phyloP scores from a whole-genome alignment of 345 rosid genomes.

The Populus alba region DNA sequence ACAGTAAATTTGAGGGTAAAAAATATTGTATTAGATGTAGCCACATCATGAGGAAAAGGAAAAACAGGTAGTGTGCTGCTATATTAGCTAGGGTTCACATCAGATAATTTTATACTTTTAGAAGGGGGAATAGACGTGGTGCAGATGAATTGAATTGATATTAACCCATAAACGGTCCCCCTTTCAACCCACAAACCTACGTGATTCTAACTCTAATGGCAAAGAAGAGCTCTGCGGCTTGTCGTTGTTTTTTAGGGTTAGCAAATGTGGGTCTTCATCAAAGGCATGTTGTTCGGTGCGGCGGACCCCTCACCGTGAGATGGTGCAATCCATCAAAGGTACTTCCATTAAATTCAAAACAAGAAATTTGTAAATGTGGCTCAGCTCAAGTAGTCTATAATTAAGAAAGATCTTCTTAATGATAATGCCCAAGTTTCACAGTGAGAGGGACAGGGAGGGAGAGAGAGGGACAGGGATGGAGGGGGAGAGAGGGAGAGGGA shows the following conservation, averaged over 20 bases:
- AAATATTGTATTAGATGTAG: not conserved
- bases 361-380: conserved; percentile 16
- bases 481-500: conserved; percentile 2
- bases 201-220: conserved; percentile 47
- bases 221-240: conserved; percentile 32
- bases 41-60: conserved; percentile 1
- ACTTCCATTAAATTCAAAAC: conserved; percentile 37
- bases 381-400: conserved; percentile 7
- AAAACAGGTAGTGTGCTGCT: not conserved
- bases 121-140: not conserved
- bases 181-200: conserved; percentile 30
- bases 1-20: not conserved
- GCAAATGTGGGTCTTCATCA: conserved; percentile 1
- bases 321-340: conserved; percentile 36
- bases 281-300: conserved; percentile 22
- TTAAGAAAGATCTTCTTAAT: not conserved
- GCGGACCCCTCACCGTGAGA: conserved; percentile 28
- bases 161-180: conserved; percentile 33
- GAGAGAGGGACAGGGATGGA: not conserved
- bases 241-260: conserved; percentile 17
- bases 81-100: not conserved
- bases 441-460: not conserved
- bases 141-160: conserved; percentile 36
- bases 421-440: conserved; percentile 24
- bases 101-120: not conserved